These are phyloP conservation scores for Darksidea phi DNA, from an alignment of 495 filamentous ascomycete genomes.

Conservation along the genomic window DNA sequence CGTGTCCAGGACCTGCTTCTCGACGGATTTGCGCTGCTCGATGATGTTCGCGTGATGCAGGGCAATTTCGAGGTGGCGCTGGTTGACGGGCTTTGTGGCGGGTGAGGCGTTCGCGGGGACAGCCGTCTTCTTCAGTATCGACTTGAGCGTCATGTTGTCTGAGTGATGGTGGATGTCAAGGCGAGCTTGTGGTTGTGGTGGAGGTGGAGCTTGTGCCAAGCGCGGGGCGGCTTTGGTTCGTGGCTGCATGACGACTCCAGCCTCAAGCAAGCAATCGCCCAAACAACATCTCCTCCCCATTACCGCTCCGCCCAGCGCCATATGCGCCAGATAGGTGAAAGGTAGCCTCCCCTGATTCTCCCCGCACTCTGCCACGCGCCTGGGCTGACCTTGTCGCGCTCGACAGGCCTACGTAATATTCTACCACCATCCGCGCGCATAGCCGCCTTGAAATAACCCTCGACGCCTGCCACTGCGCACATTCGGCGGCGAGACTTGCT, in stretches of 20 bases:
- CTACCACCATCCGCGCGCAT: conserved; percentile 6
- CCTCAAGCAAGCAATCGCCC: neutral
- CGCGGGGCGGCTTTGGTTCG: neutral
- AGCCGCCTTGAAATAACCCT: conserved; percentile 8
- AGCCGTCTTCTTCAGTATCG: conserved; percentile 57
- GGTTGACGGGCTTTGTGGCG: conserved; percentile 47
- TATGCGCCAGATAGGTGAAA: neutral
- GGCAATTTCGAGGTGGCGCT: conserved; percentile 62
- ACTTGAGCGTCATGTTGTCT: conserved; percentile 43
- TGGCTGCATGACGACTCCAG: conserved; percentile 26
- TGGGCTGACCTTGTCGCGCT: conserved; percentile 9
- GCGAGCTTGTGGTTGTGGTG: neutral
- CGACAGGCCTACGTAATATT: conserved; percentile 23
- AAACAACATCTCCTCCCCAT: neutral
- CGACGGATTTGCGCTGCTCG: conserved; percentile 71
- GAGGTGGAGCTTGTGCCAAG: conserved; percentile 3
- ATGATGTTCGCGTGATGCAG: conserved; percentile 78
- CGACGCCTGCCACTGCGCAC: conserved; percentile 3
- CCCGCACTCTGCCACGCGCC: neutral
- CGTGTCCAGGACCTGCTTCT: conserved; percentile 66
- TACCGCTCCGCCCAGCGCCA: neutral
- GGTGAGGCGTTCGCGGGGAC: conserved; percentile 43
- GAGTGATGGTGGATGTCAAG: neutral
- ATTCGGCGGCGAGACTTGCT: conserved; percentile 4
- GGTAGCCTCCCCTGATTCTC: neutral